Percentiles rank a stretch among this genome's conserved stretches.
phyloP scores from a whole-genome alignment of 208 protist species.

The Leishmania aethiopica region DNA sequence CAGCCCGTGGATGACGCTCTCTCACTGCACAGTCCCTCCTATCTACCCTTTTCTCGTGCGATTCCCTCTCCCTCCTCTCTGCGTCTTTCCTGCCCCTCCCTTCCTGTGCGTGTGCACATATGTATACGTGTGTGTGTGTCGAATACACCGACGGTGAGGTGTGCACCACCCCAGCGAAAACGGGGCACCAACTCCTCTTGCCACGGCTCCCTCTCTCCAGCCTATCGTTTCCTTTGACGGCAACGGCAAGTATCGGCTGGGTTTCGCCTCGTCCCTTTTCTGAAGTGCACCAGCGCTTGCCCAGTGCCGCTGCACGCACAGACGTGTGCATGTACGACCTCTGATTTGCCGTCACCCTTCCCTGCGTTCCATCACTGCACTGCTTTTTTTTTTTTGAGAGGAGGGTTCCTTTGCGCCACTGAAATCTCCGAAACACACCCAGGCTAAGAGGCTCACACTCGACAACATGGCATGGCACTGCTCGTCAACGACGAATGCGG shows the following conservation, averaged over 20 bases:
- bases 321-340: background rate
- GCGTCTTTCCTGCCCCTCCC: constrained; percentile 4
- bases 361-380: background rate
- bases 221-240: background rate
- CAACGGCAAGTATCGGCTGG: background rate
- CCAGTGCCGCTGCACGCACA: background rate
- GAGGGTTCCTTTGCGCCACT: background rate
- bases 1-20: background rate
- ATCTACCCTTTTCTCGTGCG: background rate
- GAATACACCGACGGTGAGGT: background rate
- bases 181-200: background rate
- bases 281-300: background rate
- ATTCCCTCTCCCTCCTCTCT: background rate
- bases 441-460: background rate
- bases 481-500: constrained; percentile 68
- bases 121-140: background rate
- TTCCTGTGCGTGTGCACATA: too few species aligned
- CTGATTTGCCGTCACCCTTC: background rate
- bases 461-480: constrained; percentile 78
- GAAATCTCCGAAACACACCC: background rate
- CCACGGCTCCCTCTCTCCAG: background rate
- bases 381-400: background rate
- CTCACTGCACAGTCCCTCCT: background rate
- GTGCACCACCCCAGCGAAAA: background rate
- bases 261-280: background rate